A percentile compares a stretch with the other conserved stretches of the same genome.
Evolutionary conservation across 495 filamentous ascomycete genomes (phyloP).

Genomic region (Penicillium macrosclerotiorum): DNA sequence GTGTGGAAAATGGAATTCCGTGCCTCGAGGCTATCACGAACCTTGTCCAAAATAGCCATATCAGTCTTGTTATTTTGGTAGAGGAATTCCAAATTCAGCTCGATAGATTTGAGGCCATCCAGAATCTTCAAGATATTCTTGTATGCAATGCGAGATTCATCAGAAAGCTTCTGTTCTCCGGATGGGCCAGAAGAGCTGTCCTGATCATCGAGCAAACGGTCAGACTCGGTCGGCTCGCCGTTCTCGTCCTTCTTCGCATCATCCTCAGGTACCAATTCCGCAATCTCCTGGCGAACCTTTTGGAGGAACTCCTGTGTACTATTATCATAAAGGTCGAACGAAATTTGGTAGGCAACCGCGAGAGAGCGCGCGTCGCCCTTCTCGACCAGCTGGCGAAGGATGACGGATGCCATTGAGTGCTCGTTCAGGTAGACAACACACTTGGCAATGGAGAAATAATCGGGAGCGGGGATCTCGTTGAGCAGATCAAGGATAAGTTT

Average conservation of each 20-base stretch:
- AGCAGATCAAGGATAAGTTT: slow-evolving; percentile 84
- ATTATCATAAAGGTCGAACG: slow-evolving; percentile 97
- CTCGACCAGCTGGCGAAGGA: slow-evolving; percentile 77
- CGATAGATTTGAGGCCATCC: slow-evolving; percentile 85
- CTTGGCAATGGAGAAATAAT: slow-evolving; percentile 97
- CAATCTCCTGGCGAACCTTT: slow-evolving; percentile 81
- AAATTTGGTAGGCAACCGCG: slow-evolving; percentile 92
- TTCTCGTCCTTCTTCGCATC: slow-evolving; percentile 40
- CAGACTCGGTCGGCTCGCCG: slow-evolving; percentile 54
- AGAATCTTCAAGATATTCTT: slow-evolving; percentile 82
- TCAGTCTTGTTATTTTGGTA: slow-evolving; percentile 91
- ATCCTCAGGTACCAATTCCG: slow-evolving; percentile 54
- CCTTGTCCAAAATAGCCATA: slow-evolving; percentile 87
- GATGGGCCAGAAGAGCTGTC: slow-evolving; percentile 36
- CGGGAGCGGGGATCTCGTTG: slow-evolving; percentile 82
- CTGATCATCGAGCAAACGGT: slow-evolving; percentile 49
- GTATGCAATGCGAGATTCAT: slow-evolving; percentile 60
- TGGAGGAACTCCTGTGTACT: slow-evolving; percentile 94
- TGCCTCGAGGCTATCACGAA: slow-evolving; percentile 90
- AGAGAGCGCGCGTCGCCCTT: slow-evolving; percentile 73
- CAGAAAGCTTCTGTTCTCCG: slow-evolving; percentile 38
- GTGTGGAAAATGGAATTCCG: slow-evolving; percentile 98
- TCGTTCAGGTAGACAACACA: slow-evolving; percentile 96
- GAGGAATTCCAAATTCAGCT: slow-evolving; percentile 92
- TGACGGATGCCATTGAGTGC: slow-evolving; percentile 83